These are phyloP conservation scores for Lipomyces sp. DNA, from an alignment of 805 yeast species.

Conservation along the genomic window DNA sequence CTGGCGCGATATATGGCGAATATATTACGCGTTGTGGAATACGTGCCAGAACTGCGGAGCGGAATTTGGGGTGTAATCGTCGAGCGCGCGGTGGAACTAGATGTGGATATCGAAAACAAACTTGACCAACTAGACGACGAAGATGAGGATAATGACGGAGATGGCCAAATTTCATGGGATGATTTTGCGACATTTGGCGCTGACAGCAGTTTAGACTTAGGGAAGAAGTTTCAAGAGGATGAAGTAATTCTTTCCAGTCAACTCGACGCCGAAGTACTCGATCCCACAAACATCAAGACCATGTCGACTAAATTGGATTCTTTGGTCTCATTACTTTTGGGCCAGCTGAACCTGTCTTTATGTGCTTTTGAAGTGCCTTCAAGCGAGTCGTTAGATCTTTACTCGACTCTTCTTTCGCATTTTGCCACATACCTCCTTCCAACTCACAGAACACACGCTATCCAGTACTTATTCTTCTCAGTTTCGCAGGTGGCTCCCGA, in stretches of 20 bases:
- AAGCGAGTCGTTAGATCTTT: conserved; percentile 67
- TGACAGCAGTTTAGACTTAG: neutral
- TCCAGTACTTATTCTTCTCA: conserved; percentile 82
- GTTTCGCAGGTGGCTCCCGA: conserved; percentile 81
- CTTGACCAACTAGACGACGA: conserved; percentile 83
- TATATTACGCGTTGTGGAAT: conserved; percentile 60
- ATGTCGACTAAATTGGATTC: conserved; percentile 64
- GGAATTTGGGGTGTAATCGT: conserved; percentile 79
- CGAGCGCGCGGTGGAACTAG: conserved; percentile 81
- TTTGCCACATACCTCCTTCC: conserved; percentile 85
- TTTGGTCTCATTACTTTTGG: conserved; percentile 63
- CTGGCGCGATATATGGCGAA: conserved; percentile 70
- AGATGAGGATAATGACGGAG: conserved; percentile 56
- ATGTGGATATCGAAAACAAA: conserved; percentile 89
- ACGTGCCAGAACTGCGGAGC: conserved; percentile 76
- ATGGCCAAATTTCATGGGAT: conserved; percentile 41
- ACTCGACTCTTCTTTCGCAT: conserved; percentile 72
- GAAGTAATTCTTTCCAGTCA: conserved; percentile 24
- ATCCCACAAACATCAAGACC: conserved; percentile 23
- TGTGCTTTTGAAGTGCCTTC: conserved; percentile 59
- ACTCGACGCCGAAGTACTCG: conserved; percentile 7
- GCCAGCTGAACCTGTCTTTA: conserved; percentile 55
- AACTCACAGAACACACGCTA: conserved; percentile 87
- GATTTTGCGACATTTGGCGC: neutral
- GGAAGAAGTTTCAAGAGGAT: conserved; percentile 19